Base-by-base conservation (phyloP, 495 filamentous ascomycete species). In the Tetracladium setigerum region DNA sequence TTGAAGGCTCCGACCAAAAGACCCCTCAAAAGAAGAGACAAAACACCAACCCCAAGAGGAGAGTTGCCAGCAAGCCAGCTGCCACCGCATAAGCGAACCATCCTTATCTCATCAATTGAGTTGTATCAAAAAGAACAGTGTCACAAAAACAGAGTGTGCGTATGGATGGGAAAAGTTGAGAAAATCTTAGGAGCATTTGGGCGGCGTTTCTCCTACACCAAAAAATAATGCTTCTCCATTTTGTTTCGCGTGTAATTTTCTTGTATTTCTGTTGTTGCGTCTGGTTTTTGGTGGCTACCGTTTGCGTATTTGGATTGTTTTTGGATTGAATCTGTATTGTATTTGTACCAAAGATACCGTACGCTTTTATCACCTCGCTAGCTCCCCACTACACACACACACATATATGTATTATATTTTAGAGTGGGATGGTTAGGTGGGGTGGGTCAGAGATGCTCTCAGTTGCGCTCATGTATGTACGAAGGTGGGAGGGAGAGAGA, bases 31-130 rank as follows among this genome's bases (percentile, higher is more conserved):
- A 95, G 74, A 76, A 78, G 44, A 66, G 77, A 41, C 72, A 74
- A 12, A 70, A 78, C 27, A 66, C 68, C 52, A 89, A 89, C 63
- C 86, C 86, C 14, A 90, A 88, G 69, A 75, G 84, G 48, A 61
- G 74, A 32, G 79, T 77, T n/a, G 68, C 22, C 22, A 27, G 65
- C 31, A 61, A 59, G 24, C 14, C 34, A 44, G 45, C 32, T 27
- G 44, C 40, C 34, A n/a, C 16, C 22, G 36, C 40, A 38, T 43
- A 38, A 31, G 31, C 30, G 14, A 15, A 12, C 16, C 40, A 31
- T 8, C 18, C 5, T 30, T 13, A n/a, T n/a, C 24, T 30, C 19
- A 43, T 14, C 40, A n/a, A 43, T 27, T 13, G 24, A 43, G 24
- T 30, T 43, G 40, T 27, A 27, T 7, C 22, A 27, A 27, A 27